Conservation (phyloP, 2,329 filamentous ascomycete species). For the Chaetomium strumarium region DNA sequence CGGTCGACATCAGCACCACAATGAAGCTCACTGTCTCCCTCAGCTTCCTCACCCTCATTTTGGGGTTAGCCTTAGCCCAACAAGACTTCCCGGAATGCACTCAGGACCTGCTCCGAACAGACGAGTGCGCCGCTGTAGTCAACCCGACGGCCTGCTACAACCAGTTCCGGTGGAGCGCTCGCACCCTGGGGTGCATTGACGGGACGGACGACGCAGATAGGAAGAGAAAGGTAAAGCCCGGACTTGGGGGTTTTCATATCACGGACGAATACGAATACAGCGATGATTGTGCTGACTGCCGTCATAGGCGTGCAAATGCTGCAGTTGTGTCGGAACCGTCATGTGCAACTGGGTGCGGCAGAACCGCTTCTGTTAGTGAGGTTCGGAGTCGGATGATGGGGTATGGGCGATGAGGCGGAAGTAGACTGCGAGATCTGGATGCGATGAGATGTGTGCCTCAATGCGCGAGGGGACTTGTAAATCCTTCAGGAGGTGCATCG, state of each 20-base stretch:
- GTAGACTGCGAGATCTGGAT: too few species aligned
- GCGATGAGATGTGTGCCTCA: too few species aligned
- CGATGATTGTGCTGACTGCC: neutral
- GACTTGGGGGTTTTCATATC: neutral
- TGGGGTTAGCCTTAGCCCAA: slow-evolving; percentile 25
- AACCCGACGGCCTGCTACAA: slow-evolving; percentile 38
- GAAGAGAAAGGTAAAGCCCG: slow-evolving; percentile 28
- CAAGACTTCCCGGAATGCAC: slow-evolving; percentile 31
- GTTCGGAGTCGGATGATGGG: too few species aligned
- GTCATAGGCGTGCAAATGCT: slow-evolving; percentile 33
- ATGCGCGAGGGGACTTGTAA: too few species aligned
- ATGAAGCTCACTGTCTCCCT: slow-evolving; percentile 15
- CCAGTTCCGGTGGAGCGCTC: slow-evolving; percentile 32
- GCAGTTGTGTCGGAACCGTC: slow-evolving; percentile 30
- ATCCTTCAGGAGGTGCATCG: too few species aligned
- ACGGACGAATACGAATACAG: too few species aligned
- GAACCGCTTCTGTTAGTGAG: slow-evolving; percentile 20
- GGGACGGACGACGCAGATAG: slow-evolving; percentile 30
- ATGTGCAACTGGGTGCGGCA: slow-evolving; percentile 35
- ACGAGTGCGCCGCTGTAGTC: slow-evolving; percentile 36
- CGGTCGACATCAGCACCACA: neutral
- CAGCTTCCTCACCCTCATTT: slow-evolving; percentile 22
- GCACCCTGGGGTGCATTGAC: slow-evolving; percentile 34
- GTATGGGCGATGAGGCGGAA: too few species aligned
- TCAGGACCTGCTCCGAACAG: slow-evolving; percentile 30